A percentile compares a stretch with the other conserved stretches of the same genome.
Evolutionary conservation across 2,329 filamentous ascomycete genomes (phyloP).

Genomic region (Neodidymelliopsis sp.): DNA sequence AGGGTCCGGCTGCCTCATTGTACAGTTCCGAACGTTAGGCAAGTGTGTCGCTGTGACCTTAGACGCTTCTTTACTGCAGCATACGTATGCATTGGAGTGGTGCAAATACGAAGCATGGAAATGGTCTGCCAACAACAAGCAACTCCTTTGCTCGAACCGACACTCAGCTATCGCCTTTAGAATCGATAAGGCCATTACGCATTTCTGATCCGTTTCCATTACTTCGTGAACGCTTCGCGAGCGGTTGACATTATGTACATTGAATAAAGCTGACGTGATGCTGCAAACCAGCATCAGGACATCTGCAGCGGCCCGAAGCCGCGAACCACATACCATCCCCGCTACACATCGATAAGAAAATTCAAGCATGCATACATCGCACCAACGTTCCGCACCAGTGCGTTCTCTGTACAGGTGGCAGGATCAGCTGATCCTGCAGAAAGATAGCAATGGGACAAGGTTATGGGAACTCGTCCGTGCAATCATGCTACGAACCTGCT

Average conservation of each 20-base stretch:
- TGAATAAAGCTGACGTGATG: conserved; percentile 4
- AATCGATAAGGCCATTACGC: too few species aligned
- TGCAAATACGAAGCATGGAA: background rate
- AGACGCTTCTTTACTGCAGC: background rate
- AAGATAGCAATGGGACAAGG: background rate
- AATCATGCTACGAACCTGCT: conserved; percentile 30
- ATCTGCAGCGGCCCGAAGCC: conserved; percentile 1
- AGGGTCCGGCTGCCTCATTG: background rate
- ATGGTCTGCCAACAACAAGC: background rate
- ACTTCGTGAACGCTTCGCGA: conserved; percentile 2
- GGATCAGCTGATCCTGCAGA: background rate
- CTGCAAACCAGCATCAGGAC: background rate
- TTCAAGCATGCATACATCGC: conserved; percentile 1
- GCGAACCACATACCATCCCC: background rate
- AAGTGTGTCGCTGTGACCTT: background rate
- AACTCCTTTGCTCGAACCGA: too few species aligned
- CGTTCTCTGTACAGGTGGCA: background rate
- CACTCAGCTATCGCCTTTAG: too few species aligned
- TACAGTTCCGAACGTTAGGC: background rate
- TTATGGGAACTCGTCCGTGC: background rate
- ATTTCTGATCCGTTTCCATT: background rate
- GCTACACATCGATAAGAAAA: background rate
- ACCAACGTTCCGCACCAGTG: background rate
- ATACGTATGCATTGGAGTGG: background rate
- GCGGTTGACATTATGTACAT: conserved; percentile 9